Conservation (phyloP, 2,329 filamentous ascomycete species). For the Aspergillus fischeri region DNA sequence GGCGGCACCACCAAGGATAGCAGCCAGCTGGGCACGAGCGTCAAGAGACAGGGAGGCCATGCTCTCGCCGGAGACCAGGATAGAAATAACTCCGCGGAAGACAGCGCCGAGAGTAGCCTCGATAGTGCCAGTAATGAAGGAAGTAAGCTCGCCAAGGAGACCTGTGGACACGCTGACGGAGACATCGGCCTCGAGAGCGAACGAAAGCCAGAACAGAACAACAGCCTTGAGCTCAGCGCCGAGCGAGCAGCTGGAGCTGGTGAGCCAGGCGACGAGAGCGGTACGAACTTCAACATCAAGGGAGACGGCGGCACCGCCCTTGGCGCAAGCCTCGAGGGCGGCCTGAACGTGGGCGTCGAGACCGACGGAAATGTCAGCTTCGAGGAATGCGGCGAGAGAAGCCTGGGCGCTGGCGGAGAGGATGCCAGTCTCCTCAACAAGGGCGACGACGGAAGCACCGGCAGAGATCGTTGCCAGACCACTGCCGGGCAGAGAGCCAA, state of each 20-base stretch:
- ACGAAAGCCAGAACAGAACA: constrained; percentile 34
- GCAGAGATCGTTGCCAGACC: constrained; percentile 30
- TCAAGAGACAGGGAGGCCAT: constrained; percentile 28
- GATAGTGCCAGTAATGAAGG: constrained; percentile 29
- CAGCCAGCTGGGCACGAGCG: constrained; percentile 33
- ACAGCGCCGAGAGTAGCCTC: constrained; percentile 25
- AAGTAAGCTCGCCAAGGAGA: constrained; percentile 26
- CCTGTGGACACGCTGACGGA: constrained; percentile 24
- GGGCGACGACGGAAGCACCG: constrained; percentile 28
- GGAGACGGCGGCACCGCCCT: constrained; percentile 25
- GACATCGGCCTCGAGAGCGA: constrained; percentile 24
- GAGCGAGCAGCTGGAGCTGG: constrained; percentile 28
- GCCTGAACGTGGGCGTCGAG: constrained; percentile 27
- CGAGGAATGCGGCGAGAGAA: constrained; percentile 31
- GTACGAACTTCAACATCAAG: constrained; percentile 27
- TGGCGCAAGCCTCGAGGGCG: constrained; percentile 25
- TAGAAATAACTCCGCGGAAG: constrained; percentile 29
- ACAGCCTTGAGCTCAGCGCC: constrained; percentile 35
- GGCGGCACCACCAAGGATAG: constrained; percentile 32
- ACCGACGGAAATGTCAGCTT: constrained; percentile 21
- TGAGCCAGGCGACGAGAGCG: constrained; percentile 31
- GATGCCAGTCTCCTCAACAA: constrained; percentile 27
- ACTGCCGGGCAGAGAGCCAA: constrained; percentile 24
- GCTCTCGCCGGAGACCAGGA: constrained; percentile 30
- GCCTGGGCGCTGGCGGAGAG: constrained; percentile 26